These are phyloP conservation scores for Colletotrichum agaves DNA, from an alignment of 2,329 filamentous ascomycete genomes.

Conservation along the genomic window DNA sequence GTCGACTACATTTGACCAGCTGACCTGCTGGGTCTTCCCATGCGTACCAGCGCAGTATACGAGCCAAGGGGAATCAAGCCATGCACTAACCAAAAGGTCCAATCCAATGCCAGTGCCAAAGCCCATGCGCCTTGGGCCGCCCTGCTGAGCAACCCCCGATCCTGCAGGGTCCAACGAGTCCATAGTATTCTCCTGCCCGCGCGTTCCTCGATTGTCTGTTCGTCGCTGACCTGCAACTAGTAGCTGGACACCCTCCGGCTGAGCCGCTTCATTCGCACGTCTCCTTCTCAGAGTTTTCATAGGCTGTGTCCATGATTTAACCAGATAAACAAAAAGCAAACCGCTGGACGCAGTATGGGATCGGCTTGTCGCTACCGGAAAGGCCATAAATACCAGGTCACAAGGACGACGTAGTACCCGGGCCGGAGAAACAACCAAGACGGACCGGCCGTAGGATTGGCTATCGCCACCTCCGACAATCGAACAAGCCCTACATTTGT, in stretches of 20 bases:
- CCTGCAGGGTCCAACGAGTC: constrained; percentile 36
- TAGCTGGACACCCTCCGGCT: not conserved
- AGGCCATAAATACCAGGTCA: constrained; percentile 8
- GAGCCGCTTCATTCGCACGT: not conserved
- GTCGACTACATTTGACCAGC: constrained; percentile 23
- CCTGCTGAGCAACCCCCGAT: constrained; percentile 33
- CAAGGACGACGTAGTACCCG: constrained; percentile 6
- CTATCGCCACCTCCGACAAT: constrained; percentile 25
- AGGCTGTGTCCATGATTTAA: not conserved
- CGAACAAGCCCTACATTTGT: not conserved
- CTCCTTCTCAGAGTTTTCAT: not conserved
- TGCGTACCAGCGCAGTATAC: constrained; percentile 25
- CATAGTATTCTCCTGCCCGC: constrained; percentile 14
- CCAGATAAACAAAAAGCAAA: constrained; percentile 2
- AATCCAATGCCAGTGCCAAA: constrained; percentile 5
- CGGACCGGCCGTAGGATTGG: constrained; percentile 20
- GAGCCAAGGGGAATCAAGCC: constrained; percentile 18
- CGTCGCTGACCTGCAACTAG: not conserved
- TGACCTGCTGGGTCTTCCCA: constrained; percentile 27
- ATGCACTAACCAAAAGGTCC: constrained; percentile 18
- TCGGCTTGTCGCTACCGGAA: not conserved
- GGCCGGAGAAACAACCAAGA: constrained; percentile 18
- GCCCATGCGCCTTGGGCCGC: constrained; percentile 1
- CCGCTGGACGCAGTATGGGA: not conserved
- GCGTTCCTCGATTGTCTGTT: constrained; percentile 10